phyloP scores from a whole-genome alignment of 352 stramenopile species.

The Phytophthora pini region DNA sequence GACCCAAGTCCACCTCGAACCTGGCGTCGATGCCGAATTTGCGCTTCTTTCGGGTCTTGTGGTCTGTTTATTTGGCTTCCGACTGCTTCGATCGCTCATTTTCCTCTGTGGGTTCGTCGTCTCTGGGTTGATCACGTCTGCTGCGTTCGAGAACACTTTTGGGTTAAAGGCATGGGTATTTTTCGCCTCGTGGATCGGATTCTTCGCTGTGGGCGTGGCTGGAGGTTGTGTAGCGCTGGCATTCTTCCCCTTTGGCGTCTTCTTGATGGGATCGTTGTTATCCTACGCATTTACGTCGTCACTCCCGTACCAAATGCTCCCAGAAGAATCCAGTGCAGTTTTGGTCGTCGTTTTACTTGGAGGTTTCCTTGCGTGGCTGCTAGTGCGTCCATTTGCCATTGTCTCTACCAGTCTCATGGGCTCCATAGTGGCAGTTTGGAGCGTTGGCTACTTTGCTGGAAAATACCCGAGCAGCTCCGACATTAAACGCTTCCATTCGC shows the following conservation, averaged over 20 bases:
- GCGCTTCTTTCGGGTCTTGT: slow-evolving; percentile 54
- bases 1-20: slow-evolving; percentile 45
- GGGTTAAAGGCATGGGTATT: slow-evolving; percentile 50
- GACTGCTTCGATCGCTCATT: slow-evolving; percentile 48
- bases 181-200: slow-evolving; percentile 58
- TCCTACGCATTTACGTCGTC: slow-evolving; percentile 50
- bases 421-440: slow-evolving; percentile 51
- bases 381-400: slow-evolving; percentile 60
- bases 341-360: slow-evolving; percentile 46
- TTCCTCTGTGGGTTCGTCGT: slow-evolving; percentile 67
- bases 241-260: slow-evolving; percentile 59
- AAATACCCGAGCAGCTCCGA: slow-evolving; percentile 70
- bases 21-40: slow-evolving; percentile 51
- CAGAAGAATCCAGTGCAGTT: slow-evolving; percentile 25
- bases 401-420: slow-evolving; percentile 73
- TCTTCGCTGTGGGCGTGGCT: slow-evolving; percentile 42
- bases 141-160: slow-evolving; percentile 52
- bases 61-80: slow-evolving; percentile 61
- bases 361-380: slow-evolving; percentile 58
- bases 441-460: slow-evolving; percentile 76
- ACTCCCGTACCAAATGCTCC: slow-evolving; percentile 53
- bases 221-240: slow-evolving; percentile 51
- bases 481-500: slow-evolving; percentile 52
- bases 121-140: slow-evolving; percentile 48
- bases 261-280: slow-evolving; percentile 49